These are phyloP conservation scores for Pseudoturritis turrita DNA, from an alignment of 345 rosid genomes.

Conservation along the genomic window DNA sequence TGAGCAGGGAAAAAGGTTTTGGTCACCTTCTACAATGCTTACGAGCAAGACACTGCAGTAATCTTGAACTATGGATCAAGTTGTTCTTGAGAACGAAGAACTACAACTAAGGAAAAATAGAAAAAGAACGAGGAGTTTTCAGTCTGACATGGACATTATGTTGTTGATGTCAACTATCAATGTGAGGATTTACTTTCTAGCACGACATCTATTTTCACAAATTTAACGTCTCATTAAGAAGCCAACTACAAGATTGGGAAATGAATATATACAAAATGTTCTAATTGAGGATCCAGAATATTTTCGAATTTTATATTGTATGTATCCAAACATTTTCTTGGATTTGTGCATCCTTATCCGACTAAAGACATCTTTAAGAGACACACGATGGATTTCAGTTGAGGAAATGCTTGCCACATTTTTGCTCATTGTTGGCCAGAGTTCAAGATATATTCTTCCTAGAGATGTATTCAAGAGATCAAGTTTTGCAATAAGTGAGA, in stretches of 20 bases:
- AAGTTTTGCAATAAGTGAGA: background rate
- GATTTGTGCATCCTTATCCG: background rate
- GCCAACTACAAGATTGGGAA: background rate
- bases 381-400: background rate
- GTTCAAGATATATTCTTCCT: background rate
- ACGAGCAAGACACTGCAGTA: no score
- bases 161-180: background rate
- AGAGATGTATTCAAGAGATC: background rate
- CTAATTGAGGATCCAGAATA: background rate
- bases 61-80: no score
- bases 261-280: background rate
- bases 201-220: no score
- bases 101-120: background rate
- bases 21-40: no score
- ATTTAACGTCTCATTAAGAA: background rate
- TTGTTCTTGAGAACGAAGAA: no score
- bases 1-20: no score
- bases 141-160: background rate
- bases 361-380: background rate
- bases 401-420: background rate
- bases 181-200: background rate
- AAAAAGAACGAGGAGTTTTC: background rate
- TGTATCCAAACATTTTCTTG: background rate
- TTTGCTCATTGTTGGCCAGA: background rate
- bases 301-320: background rate